Evolutionary conservation across 805 yeast genomes (phyloP).

Genomic region (Yamadazyma olivae): DNA sequence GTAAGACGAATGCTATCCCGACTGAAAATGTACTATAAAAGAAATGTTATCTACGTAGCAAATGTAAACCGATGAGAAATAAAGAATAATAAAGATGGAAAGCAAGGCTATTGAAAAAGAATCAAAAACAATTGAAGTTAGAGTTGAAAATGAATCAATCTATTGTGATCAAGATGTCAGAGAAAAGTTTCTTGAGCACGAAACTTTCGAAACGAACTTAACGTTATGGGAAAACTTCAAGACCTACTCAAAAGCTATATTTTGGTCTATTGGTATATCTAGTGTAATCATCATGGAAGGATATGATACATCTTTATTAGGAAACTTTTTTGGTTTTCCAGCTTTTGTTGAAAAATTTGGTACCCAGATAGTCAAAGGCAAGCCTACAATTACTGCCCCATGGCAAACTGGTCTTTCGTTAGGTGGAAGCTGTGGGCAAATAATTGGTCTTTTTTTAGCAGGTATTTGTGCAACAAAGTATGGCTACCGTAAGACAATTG

Average conservation of each 20-base stretch:
- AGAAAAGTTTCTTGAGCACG: too few relatives aligned
- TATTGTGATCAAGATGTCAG: too few relatives aligned
- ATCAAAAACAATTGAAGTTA: too few relatives aligned
- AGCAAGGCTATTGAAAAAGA: too few relatives aligned
- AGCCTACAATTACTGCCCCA: slow-evolving; percentile 17
- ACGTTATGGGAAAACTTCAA: slow-evolving; percentile 29
- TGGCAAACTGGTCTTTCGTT: slow-evolving; percentile 32
- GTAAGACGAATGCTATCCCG: too few relatives aligned
- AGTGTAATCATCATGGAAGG: slow-evolving; percentile 41
- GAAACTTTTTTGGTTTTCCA: slow-evolving; percentile 34
- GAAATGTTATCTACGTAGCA: too few relatives aligned
- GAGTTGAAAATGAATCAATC: too few relatives aligned
- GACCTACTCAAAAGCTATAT: slow-evolving; percentile 34
- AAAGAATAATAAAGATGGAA: too few relatives aligned
- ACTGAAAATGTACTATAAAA: too few relatives aligned
- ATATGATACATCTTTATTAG: slow-evolving; percentile 32
- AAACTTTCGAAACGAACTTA: too few relatives aligned
- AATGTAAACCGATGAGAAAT: too few relatives aligned
- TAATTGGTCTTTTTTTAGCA: slow-evolving; percentile 41
- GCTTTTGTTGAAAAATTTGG: slow-evolving; percentile 33
- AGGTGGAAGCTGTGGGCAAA: slow-evolving; percentile 23
- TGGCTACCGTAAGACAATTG: slow-evolving; percentile 39
- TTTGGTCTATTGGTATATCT: slow-evolving; percentile 45
- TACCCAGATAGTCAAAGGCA: slow-evolving; percentile 20
- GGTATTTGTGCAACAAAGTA: slow-evolving; percentile 39